Conservation (phyloP, 768 basidiomycete genomes). For the Coprinopsis strossmayeri region DNA sequence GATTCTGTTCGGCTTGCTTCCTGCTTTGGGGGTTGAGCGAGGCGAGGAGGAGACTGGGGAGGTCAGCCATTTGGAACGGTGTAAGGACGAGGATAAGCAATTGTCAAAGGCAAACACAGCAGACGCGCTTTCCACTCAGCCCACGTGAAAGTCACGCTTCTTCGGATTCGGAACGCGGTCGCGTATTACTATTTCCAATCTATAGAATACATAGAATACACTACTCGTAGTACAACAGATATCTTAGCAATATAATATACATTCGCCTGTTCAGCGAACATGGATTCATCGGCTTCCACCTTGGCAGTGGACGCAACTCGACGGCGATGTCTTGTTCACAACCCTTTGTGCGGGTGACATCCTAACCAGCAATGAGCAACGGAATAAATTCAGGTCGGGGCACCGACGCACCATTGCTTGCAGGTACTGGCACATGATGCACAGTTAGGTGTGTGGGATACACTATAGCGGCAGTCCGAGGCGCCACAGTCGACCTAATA, state of each 20-base stretch:
- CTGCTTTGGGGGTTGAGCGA: constrained; percentile 64
- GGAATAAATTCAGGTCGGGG: neutral
- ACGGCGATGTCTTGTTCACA: constrained; percentile 13
- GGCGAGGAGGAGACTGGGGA: constrained; percentile 63
- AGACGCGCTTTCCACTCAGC: constrained; percentile 7
- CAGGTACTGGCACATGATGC: constrained; percentile 31
- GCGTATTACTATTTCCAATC: too few relatives aligned
- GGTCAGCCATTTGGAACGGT: constrained; percentile 47
- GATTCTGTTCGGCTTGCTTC: constrained; percentile 76
- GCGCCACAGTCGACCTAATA: constrained; percentile 37
- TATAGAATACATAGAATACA: neutral
- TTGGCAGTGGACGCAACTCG: constrained; percentile 12
- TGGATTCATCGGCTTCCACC: too few relatives aligned
- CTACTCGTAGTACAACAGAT: too few relatives aligned
- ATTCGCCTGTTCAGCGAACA: too few relatives aligned
- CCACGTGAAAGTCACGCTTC: constrained; percentile 2
- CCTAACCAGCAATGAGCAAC: constrained; percentile 15
- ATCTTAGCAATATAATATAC: too few relatives aligned
- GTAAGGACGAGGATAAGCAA: constrained; percentile 2
- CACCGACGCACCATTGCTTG: constrained; percentile 27
- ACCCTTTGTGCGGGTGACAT: constrained; percentile 21
- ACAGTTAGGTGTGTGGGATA: constrained; percentile 27
- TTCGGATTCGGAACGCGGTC: neutral
- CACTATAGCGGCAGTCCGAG: constrained; percentile 36
- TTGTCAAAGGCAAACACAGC: constrained; percentile 5